Evolutionary conservation across 73 alveolate species (phyloP), one percentile per base, ranked within the genome.

Genomic region (Stentor roeselii): DNA sequence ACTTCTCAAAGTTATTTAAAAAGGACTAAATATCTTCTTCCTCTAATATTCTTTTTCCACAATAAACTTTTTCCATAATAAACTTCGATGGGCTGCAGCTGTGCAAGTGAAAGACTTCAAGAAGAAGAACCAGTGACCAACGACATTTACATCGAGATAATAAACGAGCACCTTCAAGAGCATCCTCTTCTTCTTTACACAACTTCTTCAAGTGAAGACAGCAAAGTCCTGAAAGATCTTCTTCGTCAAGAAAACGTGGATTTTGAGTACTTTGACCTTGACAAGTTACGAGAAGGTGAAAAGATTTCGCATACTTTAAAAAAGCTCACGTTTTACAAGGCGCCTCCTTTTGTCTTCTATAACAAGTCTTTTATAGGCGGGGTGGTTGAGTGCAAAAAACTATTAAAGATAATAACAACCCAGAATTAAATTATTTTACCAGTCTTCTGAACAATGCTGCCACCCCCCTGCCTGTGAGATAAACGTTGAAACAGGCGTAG

Each of bases 31-130:
- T n/a, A n/a, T n/a, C n/a, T n/a, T n/a, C n/a, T n/a, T n/a, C n/a
- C n/a, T n/a, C n/a, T n/a, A n/a, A n/a, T n/a, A n/a, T n/a, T n/a
- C n/a, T n/a, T n/a, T n/a, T n/a, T n/a, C n/a, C n/a, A n/a, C n/a
- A n/a, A n/a, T n/a, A n/a, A n/a, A n/a, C n/a, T n/a, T n/a, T n/a
- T n/a, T n/a, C n/a, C n/a, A n/a, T n/a, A n/a, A n/a, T n/a, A n/a
- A n/a, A n/a, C n/a, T n/a, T n/a, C n/a, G n/a, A 50, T 50, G 67
- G 67, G 67, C 67, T 50, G 67, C 21, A 50, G 30, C 67, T 50
- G 67, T 50, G 6, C 67, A 50, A 21, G 67, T 50, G 67, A 50
- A 50, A 6, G 67, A 50, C 30, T 6, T 11, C 21, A 50, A 11
- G 67, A 50, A 50, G 67, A 50, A 50, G 67, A 50, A 11, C 67